These are phyloP conservation scores for Xylariaceae sp. DNA, from an alignment of 2,329 filamentous ascomycete genomes.

Conservation along the genomic window DNA sequence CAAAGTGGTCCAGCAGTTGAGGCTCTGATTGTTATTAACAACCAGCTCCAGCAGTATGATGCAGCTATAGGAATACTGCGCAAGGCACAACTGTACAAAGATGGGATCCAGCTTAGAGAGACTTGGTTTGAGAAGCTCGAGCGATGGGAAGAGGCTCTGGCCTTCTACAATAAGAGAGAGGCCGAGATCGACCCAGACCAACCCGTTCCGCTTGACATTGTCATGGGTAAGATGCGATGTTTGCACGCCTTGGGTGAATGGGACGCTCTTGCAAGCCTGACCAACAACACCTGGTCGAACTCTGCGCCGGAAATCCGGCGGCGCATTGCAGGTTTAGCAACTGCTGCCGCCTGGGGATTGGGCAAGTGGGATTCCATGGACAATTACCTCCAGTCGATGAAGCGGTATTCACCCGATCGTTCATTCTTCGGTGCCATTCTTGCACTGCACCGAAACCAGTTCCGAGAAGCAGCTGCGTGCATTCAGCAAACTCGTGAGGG, in stretches of 20 bases:
- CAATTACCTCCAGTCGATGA: conserved; percentile 92
- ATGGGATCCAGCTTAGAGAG: conserved; percentile 89
- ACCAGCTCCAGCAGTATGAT: conserved; percentile 97
- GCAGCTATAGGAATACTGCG: conserved; percentile 96
- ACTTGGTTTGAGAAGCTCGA: conserved; percentile 99
- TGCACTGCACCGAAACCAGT: conserved; percentile 91
- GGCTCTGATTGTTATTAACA: conserved; percentile 98
- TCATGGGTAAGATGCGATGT: conserved; percentile 99
- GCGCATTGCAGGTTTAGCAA: conserved; percentile 87
- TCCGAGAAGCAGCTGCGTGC: conserved; percentile 81
- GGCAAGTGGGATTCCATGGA: conserved; percentile 99
- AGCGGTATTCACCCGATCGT: conserved; percentile 84
- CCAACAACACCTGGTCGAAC: conserved; percentile 90
- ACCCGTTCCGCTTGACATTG: conserved; percentile 76
- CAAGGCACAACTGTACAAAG: conserved; percentile 91
- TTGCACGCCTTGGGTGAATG: conserved; percentile 95
- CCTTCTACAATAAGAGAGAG: conserved; percentile 87
- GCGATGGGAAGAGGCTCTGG: conserved; percentile 94
- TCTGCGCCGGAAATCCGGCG: conserved; percentile 83
- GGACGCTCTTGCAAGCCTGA: conserved; percentile 85
- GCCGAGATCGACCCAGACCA: conserved; percentile 56
- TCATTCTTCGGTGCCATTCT: conserved; percentile 98
- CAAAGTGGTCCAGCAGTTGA: conserved; percentile 95
- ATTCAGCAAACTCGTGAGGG: conserved; percentile 91
- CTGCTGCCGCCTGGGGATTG: conserved; percentile 92